Evolutionary conservation across 805 yeast genomes (phyloP).

Genomic region (Clavispora phyllophila): DNA sequence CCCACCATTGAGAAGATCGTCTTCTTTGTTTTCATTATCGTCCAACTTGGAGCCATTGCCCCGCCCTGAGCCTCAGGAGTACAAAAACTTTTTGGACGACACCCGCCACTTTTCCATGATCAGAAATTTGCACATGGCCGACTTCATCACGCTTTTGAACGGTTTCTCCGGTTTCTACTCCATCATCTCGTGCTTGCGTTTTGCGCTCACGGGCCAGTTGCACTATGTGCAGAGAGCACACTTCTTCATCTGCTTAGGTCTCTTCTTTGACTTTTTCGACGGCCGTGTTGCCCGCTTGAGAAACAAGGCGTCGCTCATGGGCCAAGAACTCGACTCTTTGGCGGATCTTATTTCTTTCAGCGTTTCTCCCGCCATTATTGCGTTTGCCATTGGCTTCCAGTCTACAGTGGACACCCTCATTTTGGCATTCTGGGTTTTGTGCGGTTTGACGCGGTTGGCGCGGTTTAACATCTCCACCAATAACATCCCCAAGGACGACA

Average conservation of each 20-base stretch:
- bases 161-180: constrained; percentile 94
- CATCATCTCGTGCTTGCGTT: constrained; percentile 79
- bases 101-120: constrained; percentile 81
- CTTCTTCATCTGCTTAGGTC: constrained; percentile 81
- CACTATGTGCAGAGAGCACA: constrained; percentile 84
- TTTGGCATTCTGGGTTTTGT: constrained; percentile 78
- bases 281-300: constrained; percentile 95
- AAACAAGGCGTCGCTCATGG: constrained; percentile 87
- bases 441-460: constrained; percentile 92
- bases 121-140: constrained; percentile 89
- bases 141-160: constrained; percentile 88
- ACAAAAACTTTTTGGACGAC: constrained; percentile 75
- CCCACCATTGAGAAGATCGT: constrained; percentile 43
- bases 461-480: constrained; percentile 93
- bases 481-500: constrained; percentile 81
- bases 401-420: constrained; percentile 74
- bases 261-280: constrained; percentile 93
- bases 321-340: constrained; percentile 94
- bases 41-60: constrained; percentile 58
- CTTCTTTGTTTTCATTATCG: constrained; percentile 50
- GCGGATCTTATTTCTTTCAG: constrained; percentile 95
- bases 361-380: constrained; percentile 91
- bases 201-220: constrained; percentile 60
- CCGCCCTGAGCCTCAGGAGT: constrained; percentile 73
- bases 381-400: constrained; percentile 85